Base-by-base conservation (phyloP, 768 basidiomycete species). In the Lepiota brunneoincarnata region DNA sequence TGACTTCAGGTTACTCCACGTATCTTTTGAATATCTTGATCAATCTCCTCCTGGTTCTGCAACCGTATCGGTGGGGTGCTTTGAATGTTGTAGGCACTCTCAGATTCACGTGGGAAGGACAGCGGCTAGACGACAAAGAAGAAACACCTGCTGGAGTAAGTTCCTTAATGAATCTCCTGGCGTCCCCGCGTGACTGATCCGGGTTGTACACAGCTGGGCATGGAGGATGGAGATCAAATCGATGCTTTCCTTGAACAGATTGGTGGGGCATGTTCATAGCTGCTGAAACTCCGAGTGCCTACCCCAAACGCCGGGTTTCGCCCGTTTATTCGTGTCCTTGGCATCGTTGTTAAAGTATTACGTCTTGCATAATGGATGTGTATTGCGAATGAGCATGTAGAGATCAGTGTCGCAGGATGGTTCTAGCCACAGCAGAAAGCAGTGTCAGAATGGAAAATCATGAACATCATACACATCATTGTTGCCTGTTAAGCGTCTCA, bases 161-260 rank as follows among this genome's bases (percentile, higher is more conserved):
- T 65, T 26, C 11, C 28, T 34, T 54, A 40, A 55, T 39, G 31
- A 14, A 20, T 23, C 0, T 31, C 54, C 24, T 37, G 20, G n/a
- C n/a, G 34, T 20, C 18, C 40, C 34, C 18, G 37, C 41, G 40
- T 42, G 14, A 18, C 53, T 12, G 31, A 40, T n/a, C 10, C 7
- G 24, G 35, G 42, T 24, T 40, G 35, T 35, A 42, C n/a, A 2
- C 26, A 87, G 82, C 58, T 75, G 12, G 74, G 65, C 0, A 81
- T 87, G 78, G 84, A 86, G 57, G 83, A 86, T 31, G 77, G 77
- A 2, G 85, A 87, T 60, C 69, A 75, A 54, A 78, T 87, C 45
- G 86, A 87, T 60, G 83, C 82, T 6, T 68, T 75, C 51, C 60
- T 86, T 37, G 72, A 77, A 56, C 84, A 86, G 73, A 83, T 46